Percentiles rank a stretch among this genome's conserved stretches.
Evolutionary conservation across 495 filamentous ascomycete species (phyloP).

Genomic region (Hypoxylon trugodes): DNA sequence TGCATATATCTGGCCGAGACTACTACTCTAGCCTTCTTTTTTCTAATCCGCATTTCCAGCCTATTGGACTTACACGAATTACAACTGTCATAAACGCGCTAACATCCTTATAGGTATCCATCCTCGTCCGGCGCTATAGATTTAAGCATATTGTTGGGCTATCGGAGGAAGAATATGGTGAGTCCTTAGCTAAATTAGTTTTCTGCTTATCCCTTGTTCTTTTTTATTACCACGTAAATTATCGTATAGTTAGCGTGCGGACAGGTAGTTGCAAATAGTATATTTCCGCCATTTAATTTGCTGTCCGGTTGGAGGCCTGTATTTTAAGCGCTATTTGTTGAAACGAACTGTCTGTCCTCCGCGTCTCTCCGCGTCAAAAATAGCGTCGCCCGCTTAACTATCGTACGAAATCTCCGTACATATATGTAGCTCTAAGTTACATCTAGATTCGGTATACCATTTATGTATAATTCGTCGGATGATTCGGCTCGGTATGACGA

Average conservation of each 20-base stretch:
- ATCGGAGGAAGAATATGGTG: not conserved
- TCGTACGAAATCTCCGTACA: too few species aligned
- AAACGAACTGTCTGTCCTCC: too few species aligned
- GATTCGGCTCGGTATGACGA: too few species aligned
- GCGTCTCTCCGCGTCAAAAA: too few species aligned
- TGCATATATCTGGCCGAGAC: constrained; percentile 10
- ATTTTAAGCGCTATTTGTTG: not conserved
- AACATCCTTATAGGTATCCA: constrained; percentile 12
- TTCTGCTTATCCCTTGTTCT: not conserved
- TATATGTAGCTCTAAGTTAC: too few species aligned
- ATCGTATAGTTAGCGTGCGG: not conserved
- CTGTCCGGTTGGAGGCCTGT: too few species aligned
- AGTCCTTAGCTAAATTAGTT: not conserved
- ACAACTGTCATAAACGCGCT: constrained; percentile 11
- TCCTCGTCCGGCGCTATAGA: not conserved
- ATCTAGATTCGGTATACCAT: too few species aligned
- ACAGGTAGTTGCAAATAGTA: not conserved
- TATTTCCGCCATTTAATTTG: not conserved
- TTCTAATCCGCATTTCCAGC: not conserved
- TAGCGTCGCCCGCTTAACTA: too few species aligned
- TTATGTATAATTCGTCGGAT: too few species aligned
- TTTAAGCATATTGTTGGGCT: not conserved
- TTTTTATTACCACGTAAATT: not conserved
- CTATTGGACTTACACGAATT: not conserved
- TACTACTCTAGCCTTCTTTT: constrained; percentile 3